Evolutionary conservation across 2,329 filamentous ascomycete species (phyloP), one percentile per base, ranked within the genome.

Genomic region (Colletotrichum tropicicola): DNA sequence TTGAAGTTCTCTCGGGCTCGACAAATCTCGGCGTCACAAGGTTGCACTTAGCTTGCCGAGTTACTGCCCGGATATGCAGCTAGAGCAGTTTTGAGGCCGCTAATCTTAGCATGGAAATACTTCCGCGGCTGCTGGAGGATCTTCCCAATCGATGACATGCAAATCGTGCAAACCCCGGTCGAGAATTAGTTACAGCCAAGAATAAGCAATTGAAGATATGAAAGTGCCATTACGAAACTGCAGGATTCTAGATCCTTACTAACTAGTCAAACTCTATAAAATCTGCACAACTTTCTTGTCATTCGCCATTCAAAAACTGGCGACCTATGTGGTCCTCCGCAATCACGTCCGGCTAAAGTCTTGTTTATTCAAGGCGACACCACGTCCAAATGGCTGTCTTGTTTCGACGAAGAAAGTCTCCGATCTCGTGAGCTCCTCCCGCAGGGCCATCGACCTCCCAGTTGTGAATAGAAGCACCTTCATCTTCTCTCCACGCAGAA

Each of bases 21-120:
- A 39, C 41, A 67, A 70, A n/a, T 47, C 52, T 35, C 32, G 32
- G 32, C 4, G 59, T 54, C 1, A 65, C 55, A 13, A 68, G 48
- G 49, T n/a, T n/a, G 32, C n/a, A n/a, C n/a, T n/a, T n/a, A n/a
- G n/a, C n/a, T n/a, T n/a, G n/a, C n/a, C n/a, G n/a, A n/a, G n/a
- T n/a, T n/a, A n/a, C 32, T 15, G 32, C 6, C 30, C 9, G 32
- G 5, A 35, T n/a, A 35, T 35, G 32, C 32, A 35, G 32, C 32
- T 35, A 35, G n/a, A 13, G 12, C 5, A 35, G 32, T 13, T 15
- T 35, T 35, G n/a, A n/a, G 15, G 8, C 47, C 60, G 30, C 60
- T 63, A 63, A 39, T 32, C 55, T 32, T 27, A 6, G 17, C 39
- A 25, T 13, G 55, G 60, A 12, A 47, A 30, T 3, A 53, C 6